These are phyloP conservation scores for Kalmusia sp. DNA, from an alignment of 2,329 filamentous ascomycete species.

Conservation along the genomic window DNA sequence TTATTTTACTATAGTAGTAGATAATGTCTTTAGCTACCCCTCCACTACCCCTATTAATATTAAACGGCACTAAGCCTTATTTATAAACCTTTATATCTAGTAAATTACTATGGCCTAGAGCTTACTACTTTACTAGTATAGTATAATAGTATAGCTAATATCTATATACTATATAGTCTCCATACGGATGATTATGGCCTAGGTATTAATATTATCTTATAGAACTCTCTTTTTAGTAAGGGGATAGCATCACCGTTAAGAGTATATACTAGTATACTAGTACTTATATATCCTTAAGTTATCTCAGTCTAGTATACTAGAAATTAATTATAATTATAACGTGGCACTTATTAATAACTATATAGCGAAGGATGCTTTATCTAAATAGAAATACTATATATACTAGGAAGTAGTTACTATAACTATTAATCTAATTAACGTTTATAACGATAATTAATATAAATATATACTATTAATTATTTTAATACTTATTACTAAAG, in stretches of 20 bases:
- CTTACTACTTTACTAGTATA: neutral
- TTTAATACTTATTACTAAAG: conserved; percentile 15
- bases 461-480: neutral
- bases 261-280: neutral
- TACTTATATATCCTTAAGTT: neutral
- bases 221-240: neutral
- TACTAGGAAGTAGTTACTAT: neutral
- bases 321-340: conserved; percentile 15
- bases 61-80: too few species aligned
- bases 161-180: neutral
- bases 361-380: conserved; percentile 12
- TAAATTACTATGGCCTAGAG: neutral
- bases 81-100: too few species aligned
- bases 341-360: conserved; percentile 22
- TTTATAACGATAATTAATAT: too few species aligned
- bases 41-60: neutral
- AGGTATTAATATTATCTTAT: neutral
- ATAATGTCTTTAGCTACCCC: neutral
- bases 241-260: neutral
- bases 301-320: neutral
- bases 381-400: conserved; percentile 1
- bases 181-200: neutral
- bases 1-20: neutral
- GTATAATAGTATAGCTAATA: neutral
- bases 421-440: too few species aligned